These are phyloP conservation scores for Aspergillus sclerotioniger DNA, from an alignment of 495 filamentous ascomycete genomes.

Conservation along the genomic window DNA sequence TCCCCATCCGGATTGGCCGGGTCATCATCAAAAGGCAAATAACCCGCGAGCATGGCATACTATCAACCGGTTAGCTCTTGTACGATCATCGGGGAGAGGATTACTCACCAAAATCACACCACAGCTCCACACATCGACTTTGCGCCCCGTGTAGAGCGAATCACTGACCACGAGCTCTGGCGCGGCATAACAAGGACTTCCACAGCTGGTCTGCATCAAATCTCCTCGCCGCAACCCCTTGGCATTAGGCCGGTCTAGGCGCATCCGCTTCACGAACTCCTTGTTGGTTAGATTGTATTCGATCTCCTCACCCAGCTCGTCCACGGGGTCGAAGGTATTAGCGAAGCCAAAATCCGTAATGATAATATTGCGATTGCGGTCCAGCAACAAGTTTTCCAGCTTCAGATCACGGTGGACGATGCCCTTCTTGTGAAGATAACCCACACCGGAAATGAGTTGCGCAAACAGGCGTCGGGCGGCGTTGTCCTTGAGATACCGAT, in stretches of 20 bases:
- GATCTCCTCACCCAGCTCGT: constrained; percentile 86
- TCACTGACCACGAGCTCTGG: constrained; percentile 98
- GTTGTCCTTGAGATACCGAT: constrained; percentile 92
- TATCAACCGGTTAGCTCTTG: constrained; percentile 31
- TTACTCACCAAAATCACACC: constrained; percentile 96
- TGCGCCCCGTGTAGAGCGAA: constrained; percentile 92
- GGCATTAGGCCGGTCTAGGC: constrained; percentile 78
- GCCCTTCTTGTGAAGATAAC: constrained; percentile 98
- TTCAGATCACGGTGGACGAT: constrained; percentile 98
- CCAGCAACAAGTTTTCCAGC: constrained; percentile 91
- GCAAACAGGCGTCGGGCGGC: constrained; percentile 89
- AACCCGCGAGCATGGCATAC: constrained; percentile 99
- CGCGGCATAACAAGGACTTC: constrained; percentile 83
- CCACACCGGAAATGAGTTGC: constrained; percentile 93
- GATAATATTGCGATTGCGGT: constrained; percentile 97
- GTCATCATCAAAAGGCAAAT: constrained; percentile 98
- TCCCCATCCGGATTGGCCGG: constrained; percentile 98
- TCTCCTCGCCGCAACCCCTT: constrained; percentile 74
- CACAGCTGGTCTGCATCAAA: constrained; percentile 58
- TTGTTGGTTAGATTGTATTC: constrained; percentile 82
- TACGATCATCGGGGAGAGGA: background rate
- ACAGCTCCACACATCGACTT: constrained; percentile 99
- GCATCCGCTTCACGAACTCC: constrained; percentile 76
- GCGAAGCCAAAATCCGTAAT: constrained; percentile 99
- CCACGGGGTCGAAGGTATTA: constrained; percentile 88